Percentiles rank a stretch among this genome's conserved stretches.
phyloP scores from a whole-genome alignment of 106 monocot species.

The Triglochin maritima region DNA sequence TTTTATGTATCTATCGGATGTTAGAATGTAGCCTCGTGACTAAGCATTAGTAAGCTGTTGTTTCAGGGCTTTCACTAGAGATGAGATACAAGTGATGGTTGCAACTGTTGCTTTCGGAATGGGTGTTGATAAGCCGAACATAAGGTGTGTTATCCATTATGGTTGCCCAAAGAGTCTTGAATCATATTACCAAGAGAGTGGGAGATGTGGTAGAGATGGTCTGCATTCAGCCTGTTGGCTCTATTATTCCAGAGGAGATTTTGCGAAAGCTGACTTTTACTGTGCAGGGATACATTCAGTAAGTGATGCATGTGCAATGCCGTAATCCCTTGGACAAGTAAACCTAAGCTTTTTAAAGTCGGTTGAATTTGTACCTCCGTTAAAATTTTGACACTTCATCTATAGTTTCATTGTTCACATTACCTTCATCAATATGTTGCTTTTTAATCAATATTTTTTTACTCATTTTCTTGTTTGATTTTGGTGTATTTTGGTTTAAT shows the following conservation, averaged over 20 bases:
- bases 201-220: constrained; percentile 96
- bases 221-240: constrained; percentile 82
- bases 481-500: not conserved
- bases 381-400: not conserved
- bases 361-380: not conserved
- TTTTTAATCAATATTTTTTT: not conserved
- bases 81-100: constrained; percentile 89
- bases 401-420: not conserved
- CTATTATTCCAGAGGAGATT: constrained; percentile 90
- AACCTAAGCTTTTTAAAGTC: too few species aligned
- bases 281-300: constrained; percentile 62
- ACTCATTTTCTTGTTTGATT: too few species aligned
- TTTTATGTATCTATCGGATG: too few species aligned
- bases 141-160: constrained; percentile 97
- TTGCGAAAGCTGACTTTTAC: constrained; percentile 92
- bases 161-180: constrained; percentile 96
- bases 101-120: constrained; percentile 99
- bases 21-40: not conserved
- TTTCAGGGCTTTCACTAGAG: constrained; percentile 77
- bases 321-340: not conserved
- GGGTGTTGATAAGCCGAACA: constrained; percentile 97
- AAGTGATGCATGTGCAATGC: constrained; percentile 9
- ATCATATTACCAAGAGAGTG: constrained; percentile 98
- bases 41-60: not conserved
- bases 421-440: not conserved